A percentile compares a stretch with the other conserved stretches of the same genome.
phyloP scores from a whole-genome alignment of 106 monocot species.

The Xerophyta viscosa region DNA sequence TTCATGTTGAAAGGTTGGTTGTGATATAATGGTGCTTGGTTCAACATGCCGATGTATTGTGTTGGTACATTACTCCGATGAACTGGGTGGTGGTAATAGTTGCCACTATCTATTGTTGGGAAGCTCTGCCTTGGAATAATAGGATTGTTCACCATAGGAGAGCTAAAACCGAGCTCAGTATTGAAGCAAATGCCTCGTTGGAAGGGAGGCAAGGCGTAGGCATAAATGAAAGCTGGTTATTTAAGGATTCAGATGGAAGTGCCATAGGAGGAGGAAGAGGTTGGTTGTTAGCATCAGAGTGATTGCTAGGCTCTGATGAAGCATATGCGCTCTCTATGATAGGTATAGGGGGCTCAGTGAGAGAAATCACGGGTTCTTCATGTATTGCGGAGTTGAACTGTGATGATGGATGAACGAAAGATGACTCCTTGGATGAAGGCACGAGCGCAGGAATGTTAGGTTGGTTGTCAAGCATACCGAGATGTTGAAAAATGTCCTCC shows the following conservation, averaged over 20 bases:
- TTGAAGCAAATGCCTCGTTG: neutral
- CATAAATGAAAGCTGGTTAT: neutral
- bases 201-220: neutral
- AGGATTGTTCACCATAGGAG: neutral
- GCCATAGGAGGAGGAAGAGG: neutral
- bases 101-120: neutral
- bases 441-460: neutral
- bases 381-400: neutral
- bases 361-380: neutral
- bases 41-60: neutral
- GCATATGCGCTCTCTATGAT: neutral
- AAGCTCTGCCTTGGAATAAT: neutral
- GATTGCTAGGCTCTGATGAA: slow-evolving; percentile 1
- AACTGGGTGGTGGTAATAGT: neutral
- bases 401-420: neutral
- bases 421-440: neutral
- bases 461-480: neutral
- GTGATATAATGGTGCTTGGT: neutral
- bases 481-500: neutral
- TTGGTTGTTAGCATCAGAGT: neutral
- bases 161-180: neutral
- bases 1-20: neutral
- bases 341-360: neutral
- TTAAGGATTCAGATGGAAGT: neutral
- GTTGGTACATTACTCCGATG: neutral